Evolutionary conservation across 2,329 filamentous ascomycete species (phyloP).

Genomic region (Diaporthe eres): DNA sequence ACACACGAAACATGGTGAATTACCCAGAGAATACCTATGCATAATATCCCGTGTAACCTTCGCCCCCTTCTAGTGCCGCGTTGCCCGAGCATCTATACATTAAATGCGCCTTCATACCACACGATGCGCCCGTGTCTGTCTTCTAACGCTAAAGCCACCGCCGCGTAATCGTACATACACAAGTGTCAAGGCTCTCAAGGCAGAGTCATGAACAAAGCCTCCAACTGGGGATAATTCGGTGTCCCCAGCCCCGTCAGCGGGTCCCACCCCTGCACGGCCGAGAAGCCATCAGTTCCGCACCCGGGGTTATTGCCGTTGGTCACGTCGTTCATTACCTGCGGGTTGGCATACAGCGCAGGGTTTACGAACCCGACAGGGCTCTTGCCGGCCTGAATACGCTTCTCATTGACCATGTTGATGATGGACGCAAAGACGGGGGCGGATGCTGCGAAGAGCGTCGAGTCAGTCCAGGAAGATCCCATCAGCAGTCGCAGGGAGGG

Average conservation of each 20-base stretch:
- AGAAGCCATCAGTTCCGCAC: slow-evolving; percentile 48
- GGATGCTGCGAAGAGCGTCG: slow-evolving; percentile 43
- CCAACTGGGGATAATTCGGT: slow-evolving; percentile 47
- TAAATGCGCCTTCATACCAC: neutral
- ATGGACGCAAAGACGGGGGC: slow-evolving; percentile 54
- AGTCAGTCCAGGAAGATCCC: neutral
- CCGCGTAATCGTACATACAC: neutral
- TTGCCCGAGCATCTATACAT: slow-evolving; percentile 9
- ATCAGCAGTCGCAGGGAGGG: neutral
- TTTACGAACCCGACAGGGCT: slow-evolving; percentile 56
- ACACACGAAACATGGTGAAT: neutral
- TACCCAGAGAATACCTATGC: neutral
- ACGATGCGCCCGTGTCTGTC: neutral
- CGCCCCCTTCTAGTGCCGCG: neutral
- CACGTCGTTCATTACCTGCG: slow-evolving; percentile 45
- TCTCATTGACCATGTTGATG: slow-evolving; percentile 55
- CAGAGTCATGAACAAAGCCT: slow-evolving; percentile 46
- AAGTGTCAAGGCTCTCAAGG: slow-evolving; percentile 35
- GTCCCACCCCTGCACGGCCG: slow-evolving; percentile 47
- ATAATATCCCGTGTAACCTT: neutral
- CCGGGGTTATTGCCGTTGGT: slow-evolving; percentile 47
- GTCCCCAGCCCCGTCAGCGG: slow-evolving; percentile 49
- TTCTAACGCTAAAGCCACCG: neutral
- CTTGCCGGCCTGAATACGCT: slow-evolving; percentile 52
- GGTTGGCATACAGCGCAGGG: slow-evolving; percentile 48